phyloP scores from a whole-genome alignment of 2,329 filamentous ascomycete species.

The Dactylellina drechsleri region DNA sequence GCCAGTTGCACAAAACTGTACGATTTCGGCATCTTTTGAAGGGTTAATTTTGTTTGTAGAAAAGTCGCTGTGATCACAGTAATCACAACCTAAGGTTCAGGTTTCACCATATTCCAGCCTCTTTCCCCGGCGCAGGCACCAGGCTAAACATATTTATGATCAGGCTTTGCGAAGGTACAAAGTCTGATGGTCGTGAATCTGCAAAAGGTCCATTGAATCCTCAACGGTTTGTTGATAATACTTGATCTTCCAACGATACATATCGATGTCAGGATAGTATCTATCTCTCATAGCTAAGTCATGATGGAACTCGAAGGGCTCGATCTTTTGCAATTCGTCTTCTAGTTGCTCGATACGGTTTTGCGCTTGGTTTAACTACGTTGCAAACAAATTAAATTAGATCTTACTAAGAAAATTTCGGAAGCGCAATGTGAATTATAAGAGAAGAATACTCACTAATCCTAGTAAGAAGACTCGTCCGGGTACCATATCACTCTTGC shows the following conservation, averaged over 20 bases:
- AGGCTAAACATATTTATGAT: no score
- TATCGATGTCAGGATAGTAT: slow-evolving; percentile 22
- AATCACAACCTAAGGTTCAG: no score
- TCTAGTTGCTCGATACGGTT: slow-evolving; percentile 19
- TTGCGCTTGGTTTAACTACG: background rate
- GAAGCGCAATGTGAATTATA: background rate
- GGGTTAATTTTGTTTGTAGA: no score
- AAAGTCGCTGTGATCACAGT: no score
- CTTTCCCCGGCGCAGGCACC: no score
- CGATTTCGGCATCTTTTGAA: no score
- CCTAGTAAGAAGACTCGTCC: background rate
- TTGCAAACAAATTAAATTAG: background rate
- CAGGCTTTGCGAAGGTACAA: background rate
- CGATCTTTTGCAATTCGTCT: slow-evolving; percentile 5
- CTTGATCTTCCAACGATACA: slow-evolving; percentile 40
- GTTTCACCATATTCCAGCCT: no score
- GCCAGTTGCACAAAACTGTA: no score
- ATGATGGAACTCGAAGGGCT: slow-evolving; percentile 7
- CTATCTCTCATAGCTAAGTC: background rate
- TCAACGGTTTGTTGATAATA: slow-evolving; percentile 27
- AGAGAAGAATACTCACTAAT: background rate
- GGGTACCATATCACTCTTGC: background rate
- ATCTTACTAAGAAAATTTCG: background rate
- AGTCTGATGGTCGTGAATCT: slow-evolving; percentile 13
- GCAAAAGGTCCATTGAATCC: slow-evolving; percentile 13